Evolutionary conservation across 1,284 basidiomycete genomes (phyloP).

Genomic region (Boletus sp.): DNA sequence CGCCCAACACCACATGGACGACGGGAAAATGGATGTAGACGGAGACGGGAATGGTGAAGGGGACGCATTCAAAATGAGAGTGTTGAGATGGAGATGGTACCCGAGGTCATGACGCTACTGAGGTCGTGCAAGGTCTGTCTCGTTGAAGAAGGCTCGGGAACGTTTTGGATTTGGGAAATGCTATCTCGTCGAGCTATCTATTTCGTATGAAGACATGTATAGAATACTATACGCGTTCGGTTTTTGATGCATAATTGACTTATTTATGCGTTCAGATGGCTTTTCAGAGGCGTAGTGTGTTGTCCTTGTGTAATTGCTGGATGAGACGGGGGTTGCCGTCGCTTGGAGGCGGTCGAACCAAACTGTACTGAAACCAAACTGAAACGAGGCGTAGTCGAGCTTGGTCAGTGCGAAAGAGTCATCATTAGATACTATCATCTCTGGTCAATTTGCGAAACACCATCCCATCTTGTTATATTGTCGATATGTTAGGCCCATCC

Average conservation of each 20-base stretch:
- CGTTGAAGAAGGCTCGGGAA: neutral
- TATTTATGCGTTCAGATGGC: neutral
- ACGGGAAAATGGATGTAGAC: slow-evolving; percentile 17
- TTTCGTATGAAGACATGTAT: slow-evolving; percentile 11
- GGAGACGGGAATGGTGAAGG: neutral
- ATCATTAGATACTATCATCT: neutral
- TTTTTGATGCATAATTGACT: neutral
- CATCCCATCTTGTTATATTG: neutral
- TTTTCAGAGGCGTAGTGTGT: no score
- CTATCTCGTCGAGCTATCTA: slow-evolving; percentile 24
- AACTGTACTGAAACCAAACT: neutral
- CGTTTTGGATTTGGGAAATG: neutral
- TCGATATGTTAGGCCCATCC: neutral
- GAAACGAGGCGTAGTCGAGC: neutral
- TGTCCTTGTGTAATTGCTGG: neutral
- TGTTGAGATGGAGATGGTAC: slow-evolving; percentile 30
- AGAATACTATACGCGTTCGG: slow-evolving; percentile 1
- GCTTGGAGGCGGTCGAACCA: no score
- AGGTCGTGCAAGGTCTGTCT: neutral
- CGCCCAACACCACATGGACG: neutral
- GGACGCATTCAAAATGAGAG: slow-evolving; percentile 19
- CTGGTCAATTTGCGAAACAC: neutral
- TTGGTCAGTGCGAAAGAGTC: neutral
- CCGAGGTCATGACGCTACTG: slow-evolving; percentile 1
- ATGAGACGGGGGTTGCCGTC: neutral